Base-by-base conservation (phyloP, 2,329 filamentous ascomycete species). In the Ceratocystis cubensis region DNA sequence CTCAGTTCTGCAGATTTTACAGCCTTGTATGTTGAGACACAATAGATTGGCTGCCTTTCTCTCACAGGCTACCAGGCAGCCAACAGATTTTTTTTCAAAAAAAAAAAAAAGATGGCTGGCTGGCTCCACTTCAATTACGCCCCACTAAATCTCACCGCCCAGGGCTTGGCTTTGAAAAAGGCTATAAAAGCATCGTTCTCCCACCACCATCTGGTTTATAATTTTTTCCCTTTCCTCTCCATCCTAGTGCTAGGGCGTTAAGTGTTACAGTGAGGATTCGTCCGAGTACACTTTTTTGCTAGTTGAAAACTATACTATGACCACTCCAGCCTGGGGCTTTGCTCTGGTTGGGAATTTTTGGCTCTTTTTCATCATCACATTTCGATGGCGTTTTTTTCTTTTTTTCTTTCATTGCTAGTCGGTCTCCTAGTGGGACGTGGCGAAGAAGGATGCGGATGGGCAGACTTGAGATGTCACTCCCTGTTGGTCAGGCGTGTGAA, bases 291-390 rank as follows among this genome's bases (percentile, higher is more conserved):
- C 80, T 80, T 85, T 85, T 88, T 88, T 88, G 86, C 86, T 88
- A 88, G 86, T 89, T 89, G 86, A 88, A 88, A 89, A 88, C 86
- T 89, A 88, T 83, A 82, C 73, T 80, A 78, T 84, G 85, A 88
- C 86, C 78, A 79, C 86, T 88, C 78, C 79, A 81, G 76, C 59
- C 61, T 79, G 81, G 82, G 84, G 81, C 82, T 81, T 82, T 66
- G 81, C 81, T 79, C 84, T 80, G 83, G 79, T 80, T 72, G 85
- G 85, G 76, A 88, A 88, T 88, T 86, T 88, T 89, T 88, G 86
- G 76, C 83, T 77, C 73, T 68, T 69, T 70, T 70, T 69, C 48
- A 59, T 71, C 71, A 71, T 70, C 69, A 65, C 64, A 70, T 68
- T 67, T 66, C 46, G 56, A 69, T 69, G 64, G 70, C 69, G 37